A percentile compares a stretch with the other conserved stretches of the same genome.
Evolutionary conservation across 345 rosid species (phyloP).

Genomic region (Melaleuca quinquenervia): DNA sequence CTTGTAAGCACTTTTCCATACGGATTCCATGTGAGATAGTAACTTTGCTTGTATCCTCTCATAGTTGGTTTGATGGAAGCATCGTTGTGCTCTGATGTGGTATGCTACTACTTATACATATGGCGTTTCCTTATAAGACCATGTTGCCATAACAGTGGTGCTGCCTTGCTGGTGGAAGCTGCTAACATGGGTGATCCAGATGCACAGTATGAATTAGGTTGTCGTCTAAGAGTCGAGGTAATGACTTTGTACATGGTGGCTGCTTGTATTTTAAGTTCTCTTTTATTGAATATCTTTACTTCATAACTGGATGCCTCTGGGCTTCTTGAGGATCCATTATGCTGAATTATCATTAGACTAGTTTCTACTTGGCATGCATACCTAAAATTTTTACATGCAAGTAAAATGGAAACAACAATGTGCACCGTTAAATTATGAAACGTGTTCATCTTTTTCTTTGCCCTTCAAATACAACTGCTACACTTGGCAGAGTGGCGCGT

Average conservation of each 20-base stretch:
- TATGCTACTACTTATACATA: neutral
- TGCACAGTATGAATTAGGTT: constrained; percentile 78
- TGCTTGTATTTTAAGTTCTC: neutral
- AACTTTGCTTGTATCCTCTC: neutral
- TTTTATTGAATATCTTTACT: neutral
- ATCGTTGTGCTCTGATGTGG: neutral
- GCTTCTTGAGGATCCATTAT: neutral
- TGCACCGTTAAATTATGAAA: neutral
- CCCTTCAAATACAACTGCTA: neutral
- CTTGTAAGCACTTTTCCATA: neutral
- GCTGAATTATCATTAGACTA: neutral
- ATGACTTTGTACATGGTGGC: constrained; percentile 3
- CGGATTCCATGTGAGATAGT: neutral
- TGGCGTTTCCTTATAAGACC: neutral
- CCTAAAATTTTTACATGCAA: neutral
- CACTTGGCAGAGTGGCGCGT: neutral
- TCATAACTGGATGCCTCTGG: neutral
- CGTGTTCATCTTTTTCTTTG: neutral
- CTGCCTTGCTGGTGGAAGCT: constrained; percentile 89
- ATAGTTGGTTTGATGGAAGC: neutral
- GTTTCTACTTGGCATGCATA: neutral
- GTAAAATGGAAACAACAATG: neutral
- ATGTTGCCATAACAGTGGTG: constrained; percentile 39
- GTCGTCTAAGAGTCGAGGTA: constrained; percentile 81
- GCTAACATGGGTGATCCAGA: constrained; percentile 93